Conservation (phyloP, 2,329 filamentous ascomycete species). For the Rhinocladiella mackenziei region DNA sequence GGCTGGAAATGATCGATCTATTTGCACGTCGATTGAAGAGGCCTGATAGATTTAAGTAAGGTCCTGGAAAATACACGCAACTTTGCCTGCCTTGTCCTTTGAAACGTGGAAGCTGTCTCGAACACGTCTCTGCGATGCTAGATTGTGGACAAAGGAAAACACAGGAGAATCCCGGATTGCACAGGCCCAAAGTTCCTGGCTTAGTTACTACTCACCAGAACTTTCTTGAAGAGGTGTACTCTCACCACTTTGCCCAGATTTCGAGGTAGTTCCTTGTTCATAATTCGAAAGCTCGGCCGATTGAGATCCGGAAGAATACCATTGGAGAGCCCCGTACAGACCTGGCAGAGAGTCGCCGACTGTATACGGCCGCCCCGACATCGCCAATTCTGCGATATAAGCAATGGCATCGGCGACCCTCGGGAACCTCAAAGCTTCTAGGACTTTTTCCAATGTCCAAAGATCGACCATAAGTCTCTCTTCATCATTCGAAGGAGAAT, state of each 20-base stretch:
- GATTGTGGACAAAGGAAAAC: too few species aligned
- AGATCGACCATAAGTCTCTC: constrained; percentile 65
- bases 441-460: constrained; percentile 76
- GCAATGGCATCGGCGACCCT: constrained; percentile 62
- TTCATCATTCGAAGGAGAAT: constrained; percentile 4
- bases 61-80: too few species aligned
- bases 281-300: constrained; percentile 69
- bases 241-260: constrained; percentile 10
- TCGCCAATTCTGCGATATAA: constrained; percentile 63
- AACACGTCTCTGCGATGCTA: too few species aligned
- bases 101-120: too few species aligned
- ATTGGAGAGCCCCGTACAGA: constrained; percentile 81
- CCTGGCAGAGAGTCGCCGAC: constrained; percentile 73
- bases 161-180: too few species aligned
- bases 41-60: too few species aligned
- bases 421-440: constrained; percentile 66
- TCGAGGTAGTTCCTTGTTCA: constrained; percentile 42
- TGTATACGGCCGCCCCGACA: constrained; percentile 52
- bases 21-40: too few species aligned
- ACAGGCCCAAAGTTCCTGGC: background rate
- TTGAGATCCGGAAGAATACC: constrained; percentile 75
- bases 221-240: constrained; percentile 11
- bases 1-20: too few species aligned
- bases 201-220: constrained; percentile 22
- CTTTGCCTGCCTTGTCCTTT: too few species aligned